These are phyloP conservation scores for Amauroascus verrucosus DNA, from an alignment of 2,329 filamentous ascomycete genomes.

Conservation along the genomic window DNA sequence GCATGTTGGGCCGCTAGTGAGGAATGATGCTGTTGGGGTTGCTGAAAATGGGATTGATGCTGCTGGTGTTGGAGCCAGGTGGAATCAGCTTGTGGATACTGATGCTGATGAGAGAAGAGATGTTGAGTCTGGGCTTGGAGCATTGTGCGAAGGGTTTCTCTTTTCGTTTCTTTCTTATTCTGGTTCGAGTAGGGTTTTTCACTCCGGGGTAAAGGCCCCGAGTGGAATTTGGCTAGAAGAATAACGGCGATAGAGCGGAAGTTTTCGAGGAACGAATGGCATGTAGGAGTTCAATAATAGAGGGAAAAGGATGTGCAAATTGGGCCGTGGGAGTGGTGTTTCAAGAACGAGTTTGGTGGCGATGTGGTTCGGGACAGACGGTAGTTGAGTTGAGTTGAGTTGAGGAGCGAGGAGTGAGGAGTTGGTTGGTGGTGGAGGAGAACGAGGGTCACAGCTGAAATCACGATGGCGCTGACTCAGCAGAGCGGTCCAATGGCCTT, in stretches of 20 bases:
- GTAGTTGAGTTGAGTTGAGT: neutral
- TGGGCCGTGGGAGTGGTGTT: neutral
- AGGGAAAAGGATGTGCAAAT: neutral
- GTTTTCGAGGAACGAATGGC: neutral
- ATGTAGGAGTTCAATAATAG: neutral
- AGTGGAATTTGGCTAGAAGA: neutral
- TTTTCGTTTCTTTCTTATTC: neutral
- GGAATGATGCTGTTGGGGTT: constrained; percentile 28
- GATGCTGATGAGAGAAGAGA: constrained; percentile 51
- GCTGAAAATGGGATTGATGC: constrained; percentile 37
- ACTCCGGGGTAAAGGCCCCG: neutral
- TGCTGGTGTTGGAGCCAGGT: constrained; percentile 42
- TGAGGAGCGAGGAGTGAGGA: neutral
- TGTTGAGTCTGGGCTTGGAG: constrained; percentile 47
- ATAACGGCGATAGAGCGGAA: neutral
- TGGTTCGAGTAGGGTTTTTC: neutral
- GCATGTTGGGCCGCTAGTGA: constrained; percentile 23
- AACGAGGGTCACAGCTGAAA: neutral
- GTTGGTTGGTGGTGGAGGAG: neutral
- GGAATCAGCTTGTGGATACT: constrained; percentile 40
- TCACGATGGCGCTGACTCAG: neutral
- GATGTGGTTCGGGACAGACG: neutral
- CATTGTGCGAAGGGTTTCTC: constrained; percentile 27
- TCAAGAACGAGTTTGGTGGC: neutral
- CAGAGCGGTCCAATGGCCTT: neutral